Conservation (phyloP, 2,329 filamentous ascomycete genomes). For the Niveomyces coronatus region DNA sequence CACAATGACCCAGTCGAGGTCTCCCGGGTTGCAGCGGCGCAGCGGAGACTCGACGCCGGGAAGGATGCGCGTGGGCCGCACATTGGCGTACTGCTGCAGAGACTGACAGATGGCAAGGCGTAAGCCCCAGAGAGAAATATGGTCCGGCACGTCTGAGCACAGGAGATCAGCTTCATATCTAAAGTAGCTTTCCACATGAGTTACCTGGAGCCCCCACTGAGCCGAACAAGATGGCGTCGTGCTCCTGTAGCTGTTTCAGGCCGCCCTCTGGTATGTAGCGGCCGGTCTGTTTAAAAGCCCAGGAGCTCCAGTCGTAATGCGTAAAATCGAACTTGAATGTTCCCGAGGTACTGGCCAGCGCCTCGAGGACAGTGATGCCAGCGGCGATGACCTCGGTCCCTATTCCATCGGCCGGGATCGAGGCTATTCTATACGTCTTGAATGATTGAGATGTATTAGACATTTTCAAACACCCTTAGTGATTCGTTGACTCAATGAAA, state of each 20-base stretch:
- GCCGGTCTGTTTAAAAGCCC: conserved; percentile 54
- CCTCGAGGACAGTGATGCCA: conserved; percentile 49
- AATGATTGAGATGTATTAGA: too few relatives aligned
- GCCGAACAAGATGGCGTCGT: conserved; percentile 54
- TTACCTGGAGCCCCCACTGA: conserved; percentile 48
- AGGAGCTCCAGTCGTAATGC: conserved; percentile 57
- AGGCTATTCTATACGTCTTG: conserved; percentile 42
- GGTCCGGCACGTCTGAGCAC: conserved; percentile 46
- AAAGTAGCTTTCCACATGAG: conserved; percentile 1
- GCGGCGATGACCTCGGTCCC: conserved; percentile 52
- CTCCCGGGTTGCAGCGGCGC: conserved; percentile 36
- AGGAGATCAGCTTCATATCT: neutral
- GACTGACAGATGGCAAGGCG: conserved; percentile 54
- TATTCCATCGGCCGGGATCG: conserved; percentile 55
- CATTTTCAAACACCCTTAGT: too few relatives aligned
- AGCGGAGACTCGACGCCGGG: conserved; percentile 49
- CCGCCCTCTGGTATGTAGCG: conserved; percentile 39
- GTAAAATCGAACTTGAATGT: conserved; percentile 53
- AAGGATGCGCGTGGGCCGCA: conserved; percentile 52
- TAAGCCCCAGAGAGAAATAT: conserved; percentile 55
- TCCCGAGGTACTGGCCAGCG: conserved; percentile 37
- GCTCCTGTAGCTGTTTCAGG: conserved; percentile 23
- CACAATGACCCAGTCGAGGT: conserved; percentile 56
- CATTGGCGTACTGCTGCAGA: conserved; percentile 57
- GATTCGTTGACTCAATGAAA: too few relatives aligned